Evolutionary conservation across 768 basidiomycete genomes (phyloP).

Genomic region (Trametes sanguinea): DNA sequence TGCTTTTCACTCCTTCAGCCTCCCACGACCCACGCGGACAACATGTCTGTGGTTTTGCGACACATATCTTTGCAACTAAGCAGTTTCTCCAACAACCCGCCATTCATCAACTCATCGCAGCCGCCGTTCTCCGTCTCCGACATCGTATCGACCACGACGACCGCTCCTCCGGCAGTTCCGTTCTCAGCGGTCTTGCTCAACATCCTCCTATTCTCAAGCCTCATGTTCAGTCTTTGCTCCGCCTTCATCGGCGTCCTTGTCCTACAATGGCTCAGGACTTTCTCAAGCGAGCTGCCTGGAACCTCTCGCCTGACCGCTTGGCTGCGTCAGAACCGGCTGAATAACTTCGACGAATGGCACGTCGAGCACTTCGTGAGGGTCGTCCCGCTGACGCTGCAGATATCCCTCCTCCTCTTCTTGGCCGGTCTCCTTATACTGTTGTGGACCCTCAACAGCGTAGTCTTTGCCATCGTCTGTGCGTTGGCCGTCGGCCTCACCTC

Average conservation of each 20-base stretch:
- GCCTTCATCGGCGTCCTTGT: constrained; percentile 32
- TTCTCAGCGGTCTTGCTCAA: constrained; percentile 24
- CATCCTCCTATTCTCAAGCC: constrained; percentile 29
- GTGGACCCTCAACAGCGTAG: constrained; percentile 13
- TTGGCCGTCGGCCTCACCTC: background rate
- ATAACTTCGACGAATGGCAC: constrained; percentile 22
- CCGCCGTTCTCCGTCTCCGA: background rate
- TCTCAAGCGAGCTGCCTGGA: background rate
- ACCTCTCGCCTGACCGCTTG: background rate
- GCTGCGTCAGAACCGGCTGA: constrained; percentile 22
- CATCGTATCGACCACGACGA: background rate
- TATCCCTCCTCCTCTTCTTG: constrained; percentile 25
- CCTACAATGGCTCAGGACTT: constrained; percentile 32
- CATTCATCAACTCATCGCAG: constrained; percentile 17
- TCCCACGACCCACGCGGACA: background rate
- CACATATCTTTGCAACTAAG: constrained; percentile 17
- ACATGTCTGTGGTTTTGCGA: background rate
- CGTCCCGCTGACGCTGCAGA: constrained; percentile 25
- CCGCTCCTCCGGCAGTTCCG: background rate
- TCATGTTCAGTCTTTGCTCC: constrained; percentile 28
- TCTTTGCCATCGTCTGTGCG: constrained; percentile 4
- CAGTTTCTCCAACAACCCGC: constrained; percentile 4
- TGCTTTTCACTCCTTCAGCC: constrained; percentile 25
- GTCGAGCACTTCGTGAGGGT: constrained; percentile 15
- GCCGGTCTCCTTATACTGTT: constrained; percentile 23